Evolutionary conservation across 2,329 filamentous ascomycete species (phyloP), one percentile per base, ranked within the genome.

Genomic region (Fusarium sp.): DNA sequence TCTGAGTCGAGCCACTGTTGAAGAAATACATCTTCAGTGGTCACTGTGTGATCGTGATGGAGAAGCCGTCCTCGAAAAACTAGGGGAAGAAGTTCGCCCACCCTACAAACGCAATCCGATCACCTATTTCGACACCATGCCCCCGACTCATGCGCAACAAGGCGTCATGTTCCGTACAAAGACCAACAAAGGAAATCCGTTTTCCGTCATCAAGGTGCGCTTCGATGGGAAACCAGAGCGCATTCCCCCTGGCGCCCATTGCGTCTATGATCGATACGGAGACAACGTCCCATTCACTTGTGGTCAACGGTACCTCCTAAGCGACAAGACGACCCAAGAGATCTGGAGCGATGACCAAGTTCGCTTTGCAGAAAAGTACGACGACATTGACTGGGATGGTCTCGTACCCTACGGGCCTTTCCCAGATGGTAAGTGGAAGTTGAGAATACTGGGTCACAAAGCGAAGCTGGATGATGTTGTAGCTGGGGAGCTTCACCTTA

Each of bases 121-220:
- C 55, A 67, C 66, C 14, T 75, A 75, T 42, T 75, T 73, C 41
- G 73, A 75, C 56, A 75, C 73, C 10, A 52, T 63, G 38, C 73
- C 73, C 6, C 73, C 73, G 29, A 69, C 60, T 18, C 70, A 75
- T 39, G 70, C 67, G 9, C 70, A 71, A 19, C 60, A 64, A 25
- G 73, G 70, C 16, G 57, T 75, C 29, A 75, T 75, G 72, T 75
- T 75, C 33, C 72, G 73, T 27, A 73, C 72, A 41, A 75, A 75
- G 49, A 60, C 60, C 27, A 75, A 69, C 42, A 73, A 71, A 38
- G 69, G 70, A 18, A 48, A 69, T 5, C 57, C 49, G 7, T 65
- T 63, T 33, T 75, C 73, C 11, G 45, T 73, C 12, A 69, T 75
- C 35, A 75, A 75, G 46, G 73, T 75, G 23, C 70, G 63, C 35